Conservation (phyloP, 108 stramenopile genomes). For the Fistulifera pelliculosa region DNA sequence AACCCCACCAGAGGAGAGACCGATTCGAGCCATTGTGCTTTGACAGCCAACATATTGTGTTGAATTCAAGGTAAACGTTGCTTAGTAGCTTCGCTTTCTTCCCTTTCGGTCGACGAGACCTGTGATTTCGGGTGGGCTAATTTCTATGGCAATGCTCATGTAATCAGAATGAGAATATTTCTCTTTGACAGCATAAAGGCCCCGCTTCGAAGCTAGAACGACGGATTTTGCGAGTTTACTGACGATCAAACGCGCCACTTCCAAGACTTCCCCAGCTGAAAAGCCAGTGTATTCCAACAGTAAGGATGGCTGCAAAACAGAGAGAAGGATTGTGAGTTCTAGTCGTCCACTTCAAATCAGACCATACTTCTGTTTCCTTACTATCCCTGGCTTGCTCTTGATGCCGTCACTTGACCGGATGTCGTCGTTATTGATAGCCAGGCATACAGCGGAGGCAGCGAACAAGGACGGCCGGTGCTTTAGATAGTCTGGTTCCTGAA, state of each 20-base stretch:
- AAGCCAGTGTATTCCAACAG: slow-evolving; percentile 4
- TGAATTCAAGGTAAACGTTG: too few species aligned
- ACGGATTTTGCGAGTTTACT: background rate
- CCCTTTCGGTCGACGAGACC: background rate
- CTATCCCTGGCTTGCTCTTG: background rate
- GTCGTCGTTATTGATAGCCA: slow-evolving; percentile 1
- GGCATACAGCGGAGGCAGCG: slow-evolving; percentile 54
- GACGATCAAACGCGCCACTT: background rate
- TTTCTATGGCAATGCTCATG: background rate
- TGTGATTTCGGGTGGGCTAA: background rate
- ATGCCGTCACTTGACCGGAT: background rate
- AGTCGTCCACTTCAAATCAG: too few species aligned
- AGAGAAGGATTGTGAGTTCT: background rate
- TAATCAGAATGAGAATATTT: background rate
- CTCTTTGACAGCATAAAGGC: background rate
- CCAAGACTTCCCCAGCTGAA: background rate
- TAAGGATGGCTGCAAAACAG: background rate
- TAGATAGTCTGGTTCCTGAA: slow-evolving; percentile 91
- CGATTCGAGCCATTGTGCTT: too few species aligned
- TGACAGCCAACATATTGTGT: too few species aligned
- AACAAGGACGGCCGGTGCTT: slow-evolving; percentile 78
- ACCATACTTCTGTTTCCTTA: too few species aligned
- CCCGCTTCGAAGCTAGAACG: background rate
- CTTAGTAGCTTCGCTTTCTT: background rate
- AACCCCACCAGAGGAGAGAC: too few species aligned